Evolutionary conservation across 2,329 filamentous ascomycete genomes (phyloP), one percentile per base, ranked within the genome.

Genomic region (Sclerotiophoma versabilis): DNA sequence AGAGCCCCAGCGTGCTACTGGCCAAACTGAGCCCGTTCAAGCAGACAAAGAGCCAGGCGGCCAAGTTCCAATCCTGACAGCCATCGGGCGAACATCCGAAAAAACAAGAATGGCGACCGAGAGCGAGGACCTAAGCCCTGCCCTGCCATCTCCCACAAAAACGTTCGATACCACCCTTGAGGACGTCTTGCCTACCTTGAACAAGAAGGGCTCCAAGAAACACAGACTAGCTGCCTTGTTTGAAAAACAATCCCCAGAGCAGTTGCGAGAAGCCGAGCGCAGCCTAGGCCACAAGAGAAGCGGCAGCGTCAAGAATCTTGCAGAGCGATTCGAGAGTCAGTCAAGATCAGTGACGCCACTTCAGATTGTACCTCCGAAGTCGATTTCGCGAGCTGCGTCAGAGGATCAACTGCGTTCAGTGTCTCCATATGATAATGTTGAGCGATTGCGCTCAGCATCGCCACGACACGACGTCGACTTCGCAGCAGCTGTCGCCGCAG

Each of bases 401-500:
- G 51, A 57, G 7, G 57, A 59, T 26, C 60, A 54, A 26, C 29
- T 58, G 14, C 55, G 54, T 19, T 58, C 59, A 5, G 59, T 61
- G 29, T 62, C 66, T 8, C 71, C 72, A 9, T 52, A 23, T 26
- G 49, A 52, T 12, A 44, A 52, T n/a, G 17, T 52, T 10, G 55
- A 58, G 33, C 58, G 55, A 22, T 30, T 58, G 19, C 55, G 55
- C 23, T 59, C 60, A 7, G 62, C 63, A 29, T 62, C 67, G 7
- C 72, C 72, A 15, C 58, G 67, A 19, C 64, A 66, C 44, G 76
- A 80, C 41, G 73, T 79, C 29, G 79, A 80, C 56, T 81, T 81
- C 48, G 76, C 79, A 20, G 79, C 78, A 4, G 77, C 78, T 4
- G 64, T 81, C 7, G 78, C 79, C 19, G 79, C 77, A 44, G 78